A percentile compares a stretch with the other conserved stretches of the same genome.
phyloP scores from a whole-genome alignment of 2,329 filamentous ascomycete genomes.

The Colletotrichum sp. region DNA sequence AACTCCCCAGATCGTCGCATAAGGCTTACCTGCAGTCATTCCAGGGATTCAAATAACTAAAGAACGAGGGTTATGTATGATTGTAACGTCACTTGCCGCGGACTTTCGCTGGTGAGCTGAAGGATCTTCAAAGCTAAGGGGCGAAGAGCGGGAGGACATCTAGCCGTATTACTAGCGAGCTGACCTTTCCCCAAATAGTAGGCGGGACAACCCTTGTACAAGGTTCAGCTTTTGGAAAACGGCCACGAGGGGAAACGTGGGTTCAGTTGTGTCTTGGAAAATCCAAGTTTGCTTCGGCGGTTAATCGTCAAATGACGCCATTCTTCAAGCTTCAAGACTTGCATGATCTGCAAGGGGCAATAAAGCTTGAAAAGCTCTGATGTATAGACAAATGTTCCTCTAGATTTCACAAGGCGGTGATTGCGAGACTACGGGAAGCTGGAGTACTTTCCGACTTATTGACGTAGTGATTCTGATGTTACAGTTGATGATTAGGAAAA shows the following conservation, averaged over 20 bases:
- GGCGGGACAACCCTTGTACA: background rate
- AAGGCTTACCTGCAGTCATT: background rate
- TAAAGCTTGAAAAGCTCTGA: background rate
- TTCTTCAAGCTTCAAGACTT: background rate
- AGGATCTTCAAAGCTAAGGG: background rate
- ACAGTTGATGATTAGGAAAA: background rate
- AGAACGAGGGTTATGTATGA: background rate
- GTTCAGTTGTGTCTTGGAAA: background rate
- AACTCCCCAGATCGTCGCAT: background rate
- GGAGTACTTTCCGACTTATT: background rate
- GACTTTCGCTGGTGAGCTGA: background rate
- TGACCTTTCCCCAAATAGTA: background rate
- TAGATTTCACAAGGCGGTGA: background rate
- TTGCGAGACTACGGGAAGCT: background rate
- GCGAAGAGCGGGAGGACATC: background rate
- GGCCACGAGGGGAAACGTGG: background rate
- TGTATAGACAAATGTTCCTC: background rate
- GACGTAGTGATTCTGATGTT: background rate
- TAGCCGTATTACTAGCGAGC: background rate
- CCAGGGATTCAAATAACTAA: background rate
- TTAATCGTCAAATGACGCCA: background rate
- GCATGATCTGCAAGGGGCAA: background rate
- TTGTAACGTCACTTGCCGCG: background rate
- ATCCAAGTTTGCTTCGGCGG: background rate
- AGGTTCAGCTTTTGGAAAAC: background rate